Evolutionary conservation across 441 rosid species (phyloP).

Genomic region (Biscutella auriculata): DNA sequence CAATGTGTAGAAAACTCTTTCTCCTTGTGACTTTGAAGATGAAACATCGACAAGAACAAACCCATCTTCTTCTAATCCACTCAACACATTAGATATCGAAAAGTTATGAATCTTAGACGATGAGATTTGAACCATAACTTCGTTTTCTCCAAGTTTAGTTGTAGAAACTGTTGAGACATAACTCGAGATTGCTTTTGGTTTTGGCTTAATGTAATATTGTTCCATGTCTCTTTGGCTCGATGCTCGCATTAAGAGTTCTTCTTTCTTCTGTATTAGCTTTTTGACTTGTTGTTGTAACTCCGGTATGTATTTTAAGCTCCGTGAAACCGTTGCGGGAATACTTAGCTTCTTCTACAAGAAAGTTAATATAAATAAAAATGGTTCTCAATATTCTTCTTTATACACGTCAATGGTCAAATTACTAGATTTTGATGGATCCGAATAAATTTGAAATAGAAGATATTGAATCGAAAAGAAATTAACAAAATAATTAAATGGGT

Average conservation of each 20-base stretch:
- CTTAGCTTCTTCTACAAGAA: slow-evolving; percentile 42
- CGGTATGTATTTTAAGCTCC: slow-evolving; percentile 45
- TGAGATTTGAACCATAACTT: slow-evolving; percentile 42
- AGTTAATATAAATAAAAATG: background rate
- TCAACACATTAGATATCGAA: slow-evolving; percentile 34
- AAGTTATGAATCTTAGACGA: slow-evolving; percentile 17
- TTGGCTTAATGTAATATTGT: slow-evolving; percentile 2
- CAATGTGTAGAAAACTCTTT: slow-evolving; percentile 38
- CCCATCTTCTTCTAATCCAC: slow-evolving; percentile 34
- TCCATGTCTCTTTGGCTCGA: slow-evolving; percentile 13
- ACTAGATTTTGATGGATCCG: background rate
- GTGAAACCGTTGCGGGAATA: slow-evolving; percentile 44
- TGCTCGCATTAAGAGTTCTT: slow-evolving; percentile 25
- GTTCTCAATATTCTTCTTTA: background rate
- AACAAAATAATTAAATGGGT: no score
- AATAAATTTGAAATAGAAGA: no score
- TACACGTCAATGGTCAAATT: no score
- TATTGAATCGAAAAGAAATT: no score
- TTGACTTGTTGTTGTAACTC: slow-evolving; percentile 41
- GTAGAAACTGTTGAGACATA: slow-evolving; percentile 25
- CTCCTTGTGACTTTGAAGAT: slow-evolving; percentile 41
- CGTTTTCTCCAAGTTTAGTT: slow-evolving; percentile 27
- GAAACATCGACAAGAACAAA: slow-evolving; percentile 37
- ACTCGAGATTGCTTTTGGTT: slow-evolving; percentile 7
- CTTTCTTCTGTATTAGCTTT: slow-evolving; percentile 27